Conservation (phyloP, 2,329 filamentous ascomycete genomes). For the Plectosphaerella plurivora region DNA sequence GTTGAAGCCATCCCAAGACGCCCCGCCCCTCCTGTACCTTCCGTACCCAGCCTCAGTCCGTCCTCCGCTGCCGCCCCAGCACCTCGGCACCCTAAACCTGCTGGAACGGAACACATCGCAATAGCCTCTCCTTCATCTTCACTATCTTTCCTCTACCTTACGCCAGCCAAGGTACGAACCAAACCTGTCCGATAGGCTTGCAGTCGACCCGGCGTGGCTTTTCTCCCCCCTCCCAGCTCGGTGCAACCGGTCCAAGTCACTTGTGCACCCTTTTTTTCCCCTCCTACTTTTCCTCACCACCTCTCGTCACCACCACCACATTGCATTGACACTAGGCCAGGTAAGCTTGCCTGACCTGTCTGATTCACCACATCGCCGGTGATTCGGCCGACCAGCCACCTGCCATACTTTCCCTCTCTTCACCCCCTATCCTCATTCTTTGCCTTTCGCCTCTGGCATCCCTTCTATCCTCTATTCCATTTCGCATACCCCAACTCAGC, state of each 20-base stretch:
- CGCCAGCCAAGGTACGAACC: too few relatives aligned
- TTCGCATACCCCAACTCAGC: slow-evolving; percentile 6
- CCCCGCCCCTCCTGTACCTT: too few relatives aligned
- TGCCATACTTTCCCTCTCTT: neutral
- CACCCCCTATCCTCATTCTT: neutral
- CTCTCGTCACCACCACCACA: neutral
- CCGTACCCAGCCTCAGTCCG: too few relatives aligned
- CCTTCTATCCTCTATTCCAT: neutral
- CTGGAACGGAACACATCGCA: neutral
- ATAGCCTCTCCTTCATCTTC: neutral
- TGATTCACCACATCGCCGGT: neutral
- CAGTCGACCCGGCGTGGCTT: too few relatives aligned
- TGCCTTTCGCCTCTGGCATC: neutral
- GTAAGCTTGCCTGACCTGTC: neutral
- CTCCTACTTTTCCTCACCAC: neutral
- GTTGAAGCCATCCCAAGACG: too few relatives aligned
- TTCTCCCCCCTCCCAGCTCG: too few relatives aligned
- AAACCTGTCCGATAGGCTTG: too few relatives aligned
- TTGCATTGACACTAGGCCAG: neutral
- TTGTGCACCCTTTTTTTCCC: neutral
- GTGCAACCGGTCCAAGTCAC: too few relatives aligned
- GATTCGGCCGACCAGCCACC: neutral
- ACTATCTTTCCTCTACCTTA: neutral
- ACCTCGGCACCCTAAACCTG: neutral
- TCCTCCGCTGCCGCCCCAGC: too few relatives aligned